These are phyloP conservation scores for Brasilioporus rufonigricans DNA, from an alignment of 768 basidiomycete species.

Conservation along the genomic window DNA sequence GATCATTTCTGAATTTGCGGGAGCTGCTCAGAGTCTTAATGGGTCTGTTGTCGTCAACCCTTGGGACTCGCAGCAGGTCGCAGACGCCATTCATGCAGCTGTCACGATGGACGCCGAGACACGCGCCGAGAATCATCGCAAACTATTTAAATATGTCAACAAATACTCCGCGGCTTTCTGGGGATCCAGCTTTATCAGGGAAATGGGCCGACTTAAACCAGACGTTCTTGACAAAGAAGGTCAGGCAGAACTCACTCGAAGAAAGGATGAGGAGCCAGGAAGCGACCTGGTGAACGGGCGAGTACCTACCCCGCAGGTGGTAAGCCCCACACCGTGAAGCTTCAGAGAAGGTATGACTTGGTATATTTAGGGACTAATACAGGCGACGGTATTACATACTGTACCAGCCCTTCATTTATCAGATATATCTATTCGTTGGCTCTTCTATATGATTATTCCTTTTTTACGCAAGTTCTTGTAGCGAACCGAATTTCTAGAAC, in stretches of 20 bases:
- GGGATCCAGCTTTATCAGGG: conserved; percentile 87
- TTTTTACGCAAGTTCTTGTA: conserved; percentile 31
- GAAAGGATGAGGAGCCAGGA: conserved; percentile 37
- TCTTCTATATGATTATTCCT: conserved; percentile 40
- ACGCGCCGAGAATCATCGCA: conserved; percentile 90
- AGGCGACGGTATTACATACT: conserved; percentile 25
- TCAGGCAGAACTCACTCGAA: conserved; percentile 34
- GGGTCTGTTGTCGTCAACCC: conserved; percentile 98
- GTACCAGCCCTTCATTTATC: conserved; percentile 15
- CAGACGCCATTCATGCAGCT: conserved; percentile 94
- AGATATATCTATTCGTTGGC: conserved; percentile 32
- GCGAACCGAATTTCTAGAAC: conserved; percentile 24
- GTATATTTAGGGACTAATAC: conserved; percentile 27
- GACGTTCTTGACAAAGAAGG: conserved; percentile 35
- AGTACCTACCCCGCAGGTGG: conserved; percentile 34
- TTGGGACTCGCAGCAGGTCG: conserved; percentile 98
- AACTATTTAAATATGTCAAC: conserved; percentile 94
- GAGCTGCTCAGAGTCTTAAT: conserved; percentile 93
- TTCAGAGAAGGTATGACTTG: conserved; percentile 30
- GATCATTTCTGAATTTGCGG: conserved; percentile 98
- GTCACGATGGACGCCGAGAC: conserved; percentile 82
- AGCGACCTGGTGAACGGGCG: conserved; percentile 40
- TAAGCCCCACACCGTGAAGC: conserved; percentile 34
- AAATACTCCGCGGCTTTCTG: conserved; percentile 93
- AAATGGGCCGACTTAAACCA: conserved; percentile 65